Evolutionary conservation across 306 rosid genomes (phyloP).

Genomic region (Comarum palustre): DNA sequence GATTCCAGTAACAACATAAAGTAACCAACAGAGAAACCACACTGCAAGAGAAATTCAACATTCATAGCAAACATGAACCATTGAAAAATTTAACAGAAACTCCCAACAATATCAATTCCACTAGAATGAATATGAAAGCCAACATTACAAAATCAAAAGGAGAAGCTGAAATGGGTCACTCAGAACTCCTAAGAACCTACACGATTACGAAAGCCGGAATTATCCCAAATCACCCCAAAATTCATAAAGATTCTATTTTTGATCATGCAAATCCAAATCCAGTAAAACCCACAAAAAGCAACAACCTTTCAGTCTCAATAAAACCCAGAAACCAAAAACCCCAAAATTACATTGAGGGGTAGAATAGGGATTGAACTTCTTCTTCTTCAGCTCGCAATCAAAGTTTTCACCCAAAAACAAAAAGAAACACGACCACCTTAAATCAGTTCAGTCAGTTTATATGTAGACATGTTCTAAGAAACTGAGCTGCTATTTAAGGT

Average conservation of each 20-base stretch:
- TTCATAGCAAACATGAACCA: not conserved
- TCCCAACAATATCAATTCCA: not conserved
- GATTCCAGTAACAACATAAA: not conserved
- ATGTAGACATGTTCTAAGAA: not conserved
- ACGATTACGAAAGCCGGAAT: not conserved
- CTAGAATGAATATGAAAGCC: not conserved
- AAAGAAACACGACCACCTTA: not conserved
- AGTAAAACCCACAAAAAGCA: not conserved
- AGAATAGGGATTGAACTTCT: not conserved
- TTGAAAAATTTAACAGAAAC: not conserved
- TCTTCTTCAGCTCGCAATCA: not conserved
- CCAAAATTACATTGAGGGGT: not conserved
- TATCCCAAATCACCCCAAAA: not conserved
- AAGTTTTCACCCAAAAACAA: not conserved
- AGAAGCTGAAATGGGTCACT: not conserved
- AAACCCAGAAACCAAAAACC: conserved; percentile 10
- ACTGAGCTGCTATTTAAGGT: not conserved
- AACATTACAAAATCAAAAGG: not conserved
- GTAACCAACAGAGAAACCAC: conserved; percentile 10
- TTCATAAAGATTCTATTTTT: not conserved
- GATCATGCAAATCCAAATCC: not conserved
- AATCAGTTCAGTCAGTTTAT: not conserved
- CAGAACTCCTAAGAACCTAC: not conserved
- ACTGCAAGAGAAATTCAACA: not conserved
- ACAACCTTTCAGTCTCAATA: not conserved